A percentile compares a stretch with the other conserved stretches of the same genome.
These are phyloP conservation scores for Globisporangium recalcitrans DNA, from an alignment of 352 stramenopile species.

Conservation along the genomic window DNA sequence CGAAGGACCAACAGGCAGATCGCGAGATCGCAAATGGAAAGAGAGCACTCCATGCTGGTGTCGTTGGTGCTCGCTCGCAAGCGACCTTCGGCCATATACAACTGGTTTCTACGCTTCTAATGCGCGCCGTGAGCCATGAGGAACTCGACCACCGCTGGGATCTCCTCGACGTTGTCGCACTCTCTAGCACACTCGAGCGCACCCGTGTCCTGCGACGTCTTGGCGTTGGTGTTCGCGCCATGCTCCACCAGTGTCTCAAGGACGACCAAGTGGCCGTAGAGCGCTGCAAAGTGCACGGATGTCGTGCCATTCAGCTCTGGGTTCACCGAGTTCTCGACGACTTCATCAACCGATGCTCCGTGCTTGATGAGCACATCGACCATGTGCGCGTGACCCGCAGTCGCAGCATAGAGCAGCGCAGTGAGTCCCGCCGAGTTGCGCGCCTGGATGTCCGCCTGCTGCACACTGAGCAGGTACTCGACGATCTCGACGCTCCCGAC, in stretches of 20 bases:
- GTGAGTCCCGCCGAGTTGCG: slow-evolving; percentile 7
- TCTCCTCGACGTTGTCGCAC: background rate
- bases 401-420: slow-evolving; percentile 3
- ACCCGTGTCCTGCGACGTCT: slow-evolving; percentile 6
- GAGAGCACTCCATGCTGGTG: no score
- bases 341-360: background rate
- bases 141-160: slow-evolving; percentile 4
- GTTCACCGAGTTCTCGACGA: background rate
- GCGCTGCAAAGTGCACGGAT: slow-evolving; percentile 10
- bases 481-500: background rate
- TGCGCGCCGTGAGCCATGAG: slow-evolving; percentile 3
- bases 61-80: no score
- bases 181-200: slow-evolving; percentile 6
- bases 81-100: no score
- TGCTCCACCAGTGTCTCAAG: slow-evolving; percentile 6
- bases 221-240: slow-evolving; percentile 6
- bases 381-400: background rate
- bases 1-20: no score
- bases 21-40: no score
- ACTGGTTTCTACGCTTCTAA: background rate
- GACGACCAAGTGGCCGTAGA: slow-evolving; percentile 6
- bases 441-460: background rate
- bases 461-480: background rate
- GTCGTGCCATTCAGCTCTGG: slow-evolving; percentile 11
- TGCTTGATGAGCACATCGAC: slow-evolving; percentile 4